Percentiles rank a stretch among this genome's conserved stretches.
These are phyloP conservation scores for Ogataea trehaloabstinens DNA, from an alignment of 805 yeast genomes.

Conservation along the genomic window DNA sequence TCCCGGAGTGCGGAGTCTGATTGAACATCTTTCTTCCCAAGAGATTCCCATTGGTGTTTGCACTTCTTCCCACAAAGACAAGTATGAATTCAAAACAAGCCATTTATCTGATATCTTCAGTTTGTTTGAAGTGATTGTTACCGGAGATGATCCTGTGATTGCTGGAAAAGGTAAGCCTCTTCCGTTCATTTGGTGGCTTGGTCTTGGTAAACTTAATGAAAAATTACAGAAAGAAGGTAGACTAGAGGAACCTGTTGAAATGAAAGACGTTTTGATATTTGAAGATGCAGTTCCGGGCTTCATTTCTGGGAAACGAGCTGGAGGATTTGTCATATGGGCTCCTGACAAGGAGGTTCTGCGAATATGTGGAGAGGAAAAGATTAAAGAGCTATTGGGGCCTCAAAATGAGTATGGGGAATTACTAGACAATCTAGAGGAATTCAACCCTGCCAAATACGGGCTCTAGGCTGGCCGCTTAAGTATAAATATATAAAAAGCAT, in stretches of 20 bases:
- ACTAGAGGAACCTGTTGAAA: constrained; percentile 44
- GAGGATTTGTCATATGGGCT: constrained; percentile 88
- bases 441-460: constrained; percentile 50
- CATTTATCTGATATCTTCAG: constrained; percentile 61
- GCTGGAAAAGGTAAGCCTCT: constrained; percentile 88
- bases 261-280: constrained; percentile 83
- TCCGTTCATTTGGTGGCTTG: constrained; percentile 90
- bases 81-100: constrained; percentile 68
- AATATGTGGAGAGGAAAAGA: constrained; percentile 48
- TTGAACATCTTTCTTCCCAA: constrained; percentile 48
- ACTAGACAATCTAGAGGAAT: constrained; percentile 47
- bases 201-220: constrained; percentile 66
- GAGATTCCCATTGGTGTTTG: constrained; percentile 85
- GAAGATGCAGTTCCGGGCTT: constrained; percentile 97
- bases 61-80: constrained; percentile 69
- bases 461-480: constrained; percentile 21
- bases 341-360: constrained; percentile 76
- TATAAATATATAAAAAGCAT: neutral
- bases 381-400: constrained; percentile 43
- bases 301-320: constrained; percentile 76
- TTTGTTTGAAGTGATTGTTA: constrained; percentile 61
- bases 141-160: constrained; percentile 86
- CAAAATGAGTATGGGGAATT: constrained; percentile 52
- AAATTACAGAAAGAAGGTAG: constrained; percentile 41
- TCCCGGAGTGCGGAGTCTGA: constrained; percentile 81